Conservation (phyloP, 768 basidiomycete species). For the Rhodotorula diobovata region DNA sequence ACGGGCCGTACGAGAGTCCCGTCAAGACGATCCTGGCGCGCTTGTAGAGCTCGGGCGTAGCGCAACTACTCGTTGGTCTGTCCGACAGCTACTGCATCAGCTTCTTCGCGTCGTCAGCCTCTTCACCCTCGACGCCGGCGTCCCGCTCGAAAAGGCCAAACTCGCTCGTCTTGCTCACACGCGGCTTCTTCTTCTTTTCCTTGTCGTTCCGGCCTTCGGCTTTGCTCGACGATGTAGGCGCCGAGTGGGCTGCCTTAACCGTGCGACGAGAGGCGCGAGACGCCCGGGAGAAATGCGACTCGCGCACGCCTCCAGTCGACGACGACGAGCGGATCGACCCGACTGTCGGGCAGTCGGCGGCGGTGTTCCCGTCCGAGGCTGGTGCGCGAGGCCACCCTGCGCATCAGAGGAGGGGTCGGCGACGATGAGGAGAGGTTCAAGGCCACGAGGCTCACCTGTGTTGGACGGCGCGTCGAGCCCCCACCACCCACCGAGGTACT, state of each 20-base stretch:
- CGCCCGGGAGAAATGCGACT: constrained; percentile 31
- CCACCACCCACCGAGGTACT: constrained; percentile 26
- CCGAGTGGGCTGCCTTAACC: neutral
- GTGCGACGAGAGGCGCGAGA: constrained; percentile 5
- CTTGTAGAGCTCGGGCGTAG: too few relatives aligned
- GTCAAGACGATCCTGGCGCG: constrained; percentile 8
- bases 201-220: neutral
- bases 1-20: constrained; percentile 23
- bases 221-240: neutral
- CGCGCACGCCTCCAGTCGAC: neutral
- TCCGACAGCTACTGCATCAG: too few relatives aligned
- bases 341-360: neutral
- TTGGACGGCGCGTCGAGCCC: constrained; percentile 6
- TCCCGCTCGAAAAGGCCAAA: constrained; percentile 19
- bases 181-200: constrained; percentile 19
- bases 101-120: neutral
- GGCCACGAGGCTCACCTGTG: constrained; percentile 6
- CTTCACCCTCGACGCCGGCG: constrained; percentile 4
- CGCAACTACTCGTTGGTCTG: too few relatives aligned
- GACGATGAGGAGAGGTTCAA: neutral
- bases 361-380: neutral
- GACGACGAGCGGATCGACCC: neutral
- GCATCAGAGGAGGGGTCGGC: neutral
- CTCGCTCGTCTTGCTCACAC: constrained; percentile 18
- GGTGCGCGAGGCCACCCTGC: neutral